Evolutionary conservation across 768 basidiomycete species (phyloP).

Genomic region (Pholiota conissans): DNA sequence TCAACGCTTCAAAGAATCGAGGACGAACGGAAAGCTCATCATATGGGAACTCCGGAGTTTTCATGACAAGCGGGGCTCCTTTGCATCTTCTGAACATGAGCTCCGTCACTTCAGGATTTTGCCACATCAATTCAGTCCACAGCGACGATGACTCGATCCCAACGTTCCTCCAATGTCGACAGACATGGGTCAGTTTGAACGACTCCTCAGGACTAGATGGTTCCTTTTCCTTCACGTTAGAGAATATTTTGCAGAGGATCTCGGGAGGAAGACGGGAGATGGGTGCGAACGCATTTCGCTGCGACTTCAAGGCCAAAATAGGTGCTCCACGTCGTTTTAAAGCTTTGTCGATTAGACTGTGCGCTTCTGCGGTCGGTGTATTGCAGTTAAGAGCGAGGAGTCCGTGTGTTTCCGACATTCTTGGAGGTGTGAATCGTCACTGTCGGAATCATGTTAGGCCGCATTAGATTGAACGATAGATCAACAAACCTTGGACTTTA

Average conservation of each 20-base stretch:
- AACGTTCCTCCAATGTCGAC: background rate
- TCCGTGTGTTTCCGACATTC: background rate
- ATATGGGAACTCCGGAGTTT: too few species aligned
- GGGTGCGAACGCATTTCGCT: background rate
- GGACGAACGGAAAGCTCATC: too few species aligned
- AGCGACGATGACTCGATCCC: background rate
- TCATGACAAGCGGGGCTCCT: background rate
- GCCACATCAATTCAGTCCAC: background rate
- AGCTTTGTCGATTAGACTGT: background rate
- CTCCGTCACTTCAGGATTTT: background rate
- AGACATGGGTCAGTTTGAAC: background rate
- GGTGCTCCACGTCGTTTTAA: too few species aligned
- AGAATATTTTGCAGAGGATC: background rate
- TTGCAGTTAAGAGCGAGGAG: background rate
- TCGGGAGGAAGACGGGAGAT: background rate
- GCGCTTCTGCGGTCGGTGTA: background rate
- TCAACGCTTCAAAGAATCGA: background rate
- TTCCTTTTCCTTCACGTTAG: background rate
- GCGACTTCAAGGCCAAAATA: too few species aligned
- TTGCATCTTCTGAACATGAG: background rate
- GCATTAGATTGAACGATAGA: too few species aligned
- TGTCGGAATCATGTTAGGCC: too few species aligned
- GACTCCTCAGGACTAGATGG: background rate
- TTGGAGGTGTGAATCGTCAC: background rate
- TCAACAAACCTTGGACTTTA: too few species aligned